Conservation (phyloP, 2,329 filamentous ascomycete species). For the Fusarium irregulare region DNA sequence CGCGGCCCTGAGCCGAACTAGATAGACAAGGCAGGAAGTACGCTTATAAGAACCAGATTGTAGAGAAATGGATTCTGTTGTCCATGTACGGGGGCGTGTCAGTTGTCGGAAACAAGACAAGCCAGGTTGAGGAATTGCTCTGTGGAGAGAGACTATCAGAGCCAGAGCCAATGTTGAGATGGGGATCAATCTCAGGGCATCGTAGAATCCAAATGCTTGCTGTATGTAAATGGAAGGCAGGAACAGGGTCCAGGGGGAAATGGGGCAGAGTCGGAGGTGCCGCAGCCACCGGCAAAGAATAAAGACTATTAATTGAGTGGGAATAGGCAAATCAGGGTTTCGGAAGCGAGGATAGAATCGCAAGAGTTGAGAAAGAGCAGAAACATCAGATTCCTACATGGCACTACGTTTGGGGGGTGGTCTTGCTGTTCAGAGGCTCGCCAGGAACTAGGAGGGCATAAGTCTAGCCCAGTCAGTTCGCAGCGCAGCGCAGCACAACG, state of each 20-base stretch:
- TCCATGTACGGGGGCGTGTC: slow-evolving; percentile 23
- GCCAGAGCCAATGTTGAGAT: slow-evolving; percentile 22
- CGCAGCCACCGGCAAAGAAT: slow-evolving; percentile 42
- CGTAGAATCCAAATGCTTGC: slow-evolving; percentile 26
- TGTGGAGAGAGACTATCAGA: slow-evolving; percentile 32
- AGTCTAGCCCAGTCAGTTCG: slow-evolving; percentile 32
- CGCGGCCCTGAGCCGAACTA: slow-evolving; percentile 23
- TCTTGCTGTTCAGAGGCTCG: slow-evolving; percentile 24
- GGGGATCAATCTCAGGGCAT: slow-evolving; percentile 34
- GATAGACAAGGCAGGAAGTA: slow-evolving; percentile 16
- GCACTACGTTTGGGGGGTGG: slow-evolving; percentile 36
- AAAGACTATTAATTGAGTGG: slow-evolving; percentile 28
- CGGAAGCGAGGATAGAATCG: slow-evolving; percentile 40
- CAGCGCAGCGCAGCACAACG: slow-evolving; percentile 9
- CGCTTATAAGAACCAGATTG: slow-evolving; percentile 28
- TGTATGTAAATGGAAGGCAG: slow-evolving; percentile 30
- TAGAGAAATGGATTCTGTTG: slow-evolving; percentile 16
- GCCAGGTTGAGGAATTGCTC: slow-evolving; percentile 7
- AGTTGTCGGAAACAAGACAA: slow-evolving; percentile 13
- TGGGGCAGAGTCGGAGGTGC: slow-evolving; percentile 32
- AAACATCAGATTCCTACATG: slow-evolving; percentile 43
- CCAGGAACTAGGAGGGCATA: slow-evolving; percentile 28
- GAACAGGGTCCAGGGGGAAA: slow-evolving; percentile 39
- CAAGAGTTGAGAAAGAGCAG: slow-evolving; percentile 38
- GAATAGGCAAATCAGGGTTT: slow-evolving; percentile 36